A percentile compares a stretch with the other conserved stretches of the same genome.
phyloP scores from a whole-genome alignment of 352 stramenopile genomes.

The Plasmopara muralis region DNA sequence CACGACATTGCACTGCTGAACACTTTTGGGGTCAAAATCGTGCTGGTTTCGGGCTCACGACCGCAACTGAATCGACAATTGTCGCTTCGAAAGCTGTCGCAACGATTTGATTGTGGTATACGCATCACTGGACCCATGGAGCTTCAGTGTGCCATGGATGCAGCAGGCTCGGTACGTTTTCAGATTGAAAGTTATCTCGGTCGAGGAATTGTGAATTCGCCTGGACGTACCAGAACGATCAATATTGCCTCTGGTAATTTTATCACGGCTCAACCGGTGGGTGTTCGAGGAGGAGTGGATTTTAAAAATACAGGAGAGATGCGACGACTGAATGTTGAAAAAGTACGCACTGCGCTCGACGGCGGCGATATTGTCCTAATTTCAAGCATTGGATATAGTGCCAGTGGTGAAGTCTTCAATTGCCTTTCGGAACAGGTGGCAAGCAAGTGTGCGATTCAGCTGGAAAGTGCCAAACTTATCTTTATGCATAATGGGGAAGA shows the following conservation, averaged over 20 bases:
- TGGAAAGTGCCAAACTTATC: slow-evolving; percentile 83
- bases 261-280: slow-evolving; percentile 90
- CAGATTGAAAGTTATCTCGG: slow-evolving; percentile 85
- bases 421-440: slow-evolving; percentile 86
- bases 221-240: slow-evolving; percentile 56
- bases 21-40: slow-evolving; percentile 91
- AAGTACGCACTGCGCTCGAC: slow-evolving; percentile 90
- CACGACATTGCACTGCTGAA: slow-evolving; percentile 94
- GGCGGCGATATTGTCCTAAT: slow-evolving; percentile 94
- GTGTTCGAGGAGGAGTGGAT: slow-evolving; percentile 81
- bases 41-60: slow-evolving; percentile 93
- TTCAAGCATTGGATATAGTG: slow-evolving; percentile 93
- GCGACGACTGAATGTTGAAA: slow-evolving; percentile 87
- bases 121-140: slow-evolving; percentile 90
- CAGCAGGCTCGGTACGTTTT: slow-evolving; percentile 86
- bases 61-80: slow-evolving; percentile 93
- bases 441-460: slow-evolving; percentile 79
- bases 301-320: slow-evolving; percentile 92
- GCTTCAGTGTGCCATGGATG: slow-evolving; percentile 92
- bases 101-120: slow-evolving; percentile 73
- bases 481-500: slow-evolving; percentile 87
- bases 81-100: slow-evolving; percentile 48
- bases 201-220: slow-evolving; percentile 79
- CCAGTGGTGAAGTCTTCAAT: slow-evolving; percentile 92
- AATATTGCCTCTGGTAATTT: slow-evolving; percentile 97